Conservation (phyloP, 306 rosid species). For the Inga leiocalycina region DNA sequence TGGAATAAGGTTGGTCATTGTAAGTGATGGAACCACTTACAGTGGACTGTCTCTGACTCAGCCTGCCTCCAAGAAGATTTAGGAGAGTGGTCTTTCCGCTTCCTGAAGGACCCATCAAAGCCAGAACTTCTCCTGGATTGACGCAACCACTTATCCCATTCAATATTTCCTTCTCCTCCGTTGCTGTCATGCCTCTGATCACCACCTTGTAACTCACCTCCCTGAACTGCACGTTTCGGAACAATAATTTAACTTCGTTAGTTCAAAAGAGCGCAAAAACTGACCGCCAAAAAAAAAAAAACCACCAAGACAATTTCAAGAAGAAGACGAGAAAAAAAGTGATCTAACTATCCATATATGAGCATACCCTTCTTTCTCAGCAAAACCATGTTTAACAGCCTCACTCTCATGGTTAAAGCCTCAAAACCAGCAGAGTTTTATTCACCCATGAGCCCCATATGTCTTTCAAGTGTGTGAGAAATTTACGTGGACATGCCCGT, state of each 20-base stretch:
- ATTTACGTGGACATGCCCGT: not conserved
- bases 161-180: slow-evolving; percentile 76
- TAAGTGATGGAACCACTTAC: slow-evolving; percentile 70
- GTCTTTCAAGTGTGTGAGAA: slow-evolving; percentile 32
- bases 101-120: slow-evolving; percentile 98
- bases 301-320: not conserved
- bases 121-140: slow-evolving; percentile 91
- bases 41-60: slow-evolving; percentile 40
- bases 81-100: slow-evolving; percentile 93
- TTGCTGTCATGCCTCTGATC: slow-evolving; percentile 69
- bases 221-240: slow-evolving; percentile 61
- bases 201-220: slow-evolving; percentile 84
- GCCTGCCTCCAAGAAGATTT: slow-evolving; percentile 82
- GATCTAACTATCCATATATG: slow-evolving; percentile 32
- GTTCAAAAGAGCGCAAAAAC: not conserved
- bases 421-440: slow-evolving; percentile 26
- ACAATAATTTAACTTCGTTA: not conserved
- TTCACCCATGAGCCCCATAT: slow-evolving; percentile 27
- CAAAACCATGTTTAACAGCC: slow-evolving; percentile 32
- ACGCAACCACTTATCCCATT: slow-evolving; percentile 83
- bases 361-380: slow-evolving; percentile 46
- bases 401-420: slow-evolving; percentile 10
- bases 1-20: slow-evolving; percentile 81
- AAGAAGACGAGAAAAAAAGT: not conserved
- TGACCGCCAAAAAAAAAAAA: slow-evolving; percentile 14